Conservation (phyloP, 2,329 filamentous ascomycete genomes). For the Alternaria infectoria region DNA sequence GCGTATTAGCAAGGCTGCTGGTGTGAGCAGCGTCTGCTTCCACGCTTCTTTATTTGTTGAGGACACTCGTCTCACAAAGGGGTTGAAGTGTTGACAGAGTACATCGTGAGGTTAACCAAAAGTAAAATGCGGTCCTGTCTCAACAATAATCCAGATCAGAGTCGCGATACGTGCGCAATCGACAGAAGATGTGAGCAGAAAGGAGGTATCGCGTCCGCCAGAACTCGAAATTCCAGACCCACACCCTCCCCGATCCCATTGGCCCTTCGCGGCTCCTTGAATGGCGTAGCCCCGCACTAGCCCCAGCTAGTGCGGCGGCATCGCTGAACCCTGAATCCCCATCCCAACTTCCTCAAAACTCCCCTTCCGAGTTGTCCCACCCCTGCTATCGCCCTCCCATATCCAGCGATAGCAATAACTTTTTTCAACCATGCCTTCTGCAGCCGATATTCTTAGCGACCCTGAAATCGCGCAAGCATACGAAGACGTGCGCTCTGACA, state of each 20-base stretch:
- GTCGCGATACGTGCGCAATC: not conserved
- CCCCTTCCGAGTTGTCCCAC: not conserved
- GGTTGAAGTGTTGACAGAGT: not conserved
- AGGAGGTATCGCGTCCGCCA: not conserved
- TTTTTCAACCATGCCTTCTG: conserved; percentile 29
- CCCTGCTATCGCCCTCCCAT: not conserved
- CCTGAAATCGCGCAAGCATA: conserved; percentile 69
- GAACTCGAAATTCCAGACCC: not conserved
- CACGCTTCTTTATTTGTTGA: not conserved
- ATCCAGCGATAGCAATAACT: not conserved
- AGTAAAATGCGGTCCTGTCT: not conserved
- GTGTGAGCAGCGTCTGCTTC: not conserved
- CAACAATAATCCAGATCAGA: not conserved
- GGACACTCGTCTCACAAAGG: not conserved
- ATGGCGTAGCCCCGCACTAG: conserved; percentile 14
- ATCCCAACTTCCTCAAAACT: conserved; percentile 21
- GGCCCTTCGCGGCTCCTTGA: fast-evolving
- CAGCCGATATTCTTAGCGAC: conserved; percentile 40
- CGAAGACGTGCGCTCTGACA: conserved; percentile 71
- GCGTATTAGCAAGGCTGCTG: not conserved
- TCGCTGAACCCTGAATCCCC: conserved; percentile 2
- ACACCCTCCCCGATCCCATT: not conserved
- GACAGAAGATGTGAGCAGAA: not conserved
- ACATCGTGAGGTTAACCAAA: not conserved
- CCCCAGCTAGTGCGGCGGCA: not conserved